Conservation (phyloP, 495 filamentous ascomycete species). For the Xylaria castorea region DNA sequence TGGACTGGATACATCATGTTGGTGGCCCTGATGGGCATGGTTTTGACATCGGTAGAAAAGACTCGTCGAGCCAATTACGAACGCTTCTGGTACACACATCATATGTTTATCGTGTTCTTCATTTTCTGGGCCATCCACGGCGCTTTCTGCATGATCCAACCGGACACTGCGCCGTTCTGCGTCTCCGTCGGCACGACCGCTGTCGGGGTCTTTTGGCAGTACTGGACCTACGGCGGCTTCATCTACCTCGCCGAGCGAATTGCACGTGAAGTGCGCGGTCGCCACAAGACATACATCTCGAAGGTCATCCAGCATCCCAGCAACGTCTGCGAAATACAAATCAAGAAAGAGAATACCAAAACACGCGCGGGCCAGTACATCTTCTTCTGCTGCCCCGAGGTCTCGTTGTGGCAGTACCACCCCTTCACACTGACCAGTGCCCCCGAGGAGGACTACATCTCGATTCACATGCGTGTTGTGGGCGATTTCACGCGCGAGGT, state of each 20-base stretch:
- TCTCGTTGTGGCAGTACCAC: slow-evolving; percentile 81
- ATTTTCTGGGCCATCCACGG: slow-evolving; percentile 83
- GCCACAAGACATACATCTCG: slow-evolving; percentile 78
- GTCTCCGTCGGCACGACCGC: slow-evolving; percentile 62
- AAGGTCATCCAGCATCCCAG: slow-evolving; percentile 85
- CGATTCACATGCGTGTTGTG: slow-evolving; percentile 75
- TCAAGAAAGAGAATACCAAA: slow-evolving; percentile 81
- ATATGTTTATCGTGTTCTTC: slow-evolving; percentile 80
- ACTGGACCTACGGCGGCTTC: slow-evolving; percentile 78
- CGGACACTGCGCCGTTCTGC: slow-evolving; percentile 74
- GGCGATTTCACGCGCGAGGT: slow-evolving; percentile 72
- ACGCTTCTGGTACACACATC: slow-evolving; percentile 82
- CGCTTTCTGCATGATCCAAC: slow-evolving; percentile 81
- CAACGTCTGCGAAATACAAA: slow-evolving; percentile 83
- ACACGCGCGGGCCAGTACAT: slow-evolving; percentile 84
- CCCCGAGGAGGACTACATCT: slow-evolving; percentile 83
- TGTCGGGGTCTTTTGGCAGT: slow-evolving; percentile 80
- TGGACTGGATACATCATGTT: slow-evolving; percentile 85
- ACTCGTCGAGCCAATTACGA: slow-evolving; percentile 74
- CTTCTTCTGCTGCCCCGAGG: slow-evolving; percentile 80
- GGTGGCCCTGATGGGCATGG: slow-evolving; percentile 70
- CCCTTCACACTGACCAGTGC: slow-evolving; percentile 81
- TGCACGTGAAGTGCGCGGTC: slow-evolving; percentile 71
- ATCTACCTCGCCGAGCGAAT: slow-evolving; percentile 74
- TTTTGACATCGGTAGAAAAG: slow-evolving; percentile 71